phyloP scores from a whole-genome alignment of 2,329 filamentous ascomycete genomes.

The Dactylonectria estremocensis region DNA sequence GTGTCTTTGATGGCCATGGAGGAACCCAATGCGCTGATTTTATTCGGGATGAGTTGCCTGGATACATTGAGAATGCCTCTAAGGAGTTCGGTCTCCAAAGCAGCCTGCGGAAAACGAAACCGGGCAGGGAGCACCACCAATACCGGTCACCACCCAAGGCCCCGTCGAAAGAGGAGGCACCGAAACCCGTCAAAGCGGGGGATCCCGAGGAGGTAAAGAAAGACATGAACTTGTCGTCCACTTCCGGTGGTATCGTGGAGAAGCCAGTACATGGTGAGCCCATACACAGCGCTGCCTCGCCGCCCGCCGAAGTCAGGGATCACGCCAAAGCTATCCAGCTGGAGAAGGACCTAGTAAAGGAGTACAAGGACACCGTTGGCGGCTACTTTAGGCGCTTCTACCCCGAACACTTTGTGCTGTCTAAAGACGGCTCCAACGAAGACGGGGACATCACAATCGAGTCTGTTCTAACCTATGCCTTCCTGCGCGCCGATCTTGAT shows the following conservation, averaged over 20 bases:
- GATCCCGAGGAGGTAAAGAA: constrained; percentile 62
- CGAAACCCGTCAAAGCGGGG: constrained; percentile 63
- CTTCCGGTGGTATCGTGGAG: constrained; percentile 52
- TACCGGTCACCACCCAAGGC: constrained; percentile 31
- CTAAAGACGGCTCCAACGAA: constrained; percentile 50
- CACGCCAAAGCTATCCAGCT: constrained; percentile 76
- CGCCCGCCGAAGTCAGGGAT: constrained; percentile 68
- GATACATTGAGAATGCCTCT: constrained; percentile 89
- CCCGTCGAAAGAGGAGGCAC: constrained; percentile 44
- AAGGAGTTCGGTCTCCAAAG: constrained; percentile 83
- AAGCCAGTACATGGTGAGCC: constrained; percentile 56
- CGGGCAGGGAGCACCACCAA: constrained; percentile 47
- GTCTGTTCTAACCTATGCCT: constrained; percentile 90
- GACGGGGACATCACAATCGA: constrained; percentile 74
- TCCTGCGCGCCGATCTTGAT: constrained; percentile 93
- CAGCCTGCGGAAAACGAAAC: constrained; percentile 71
- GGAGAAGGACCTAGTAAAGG: constrained; percentile 78
- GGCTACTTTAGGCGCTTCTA: constrained; percentile 95
- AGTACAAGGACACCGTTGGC: constrained; percentile 88
- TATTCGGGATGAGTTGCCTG: constrained; percentile 85
- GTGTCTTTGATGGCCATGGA: constrained; percentile 95
- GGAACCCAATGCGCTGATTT: constrained; percentile 92
- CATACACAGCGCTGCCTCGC: constrained; percentile 58
- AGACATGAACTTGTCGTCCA: constrained; percentile 54
- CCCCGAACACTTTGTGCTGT: constrained; percentile 79